Evolutionary conservation across 805 yeast genomes (phyloP), one percentile per base, ranked within the genome.

Genomic region (Yarrowia bubula): DNA sequence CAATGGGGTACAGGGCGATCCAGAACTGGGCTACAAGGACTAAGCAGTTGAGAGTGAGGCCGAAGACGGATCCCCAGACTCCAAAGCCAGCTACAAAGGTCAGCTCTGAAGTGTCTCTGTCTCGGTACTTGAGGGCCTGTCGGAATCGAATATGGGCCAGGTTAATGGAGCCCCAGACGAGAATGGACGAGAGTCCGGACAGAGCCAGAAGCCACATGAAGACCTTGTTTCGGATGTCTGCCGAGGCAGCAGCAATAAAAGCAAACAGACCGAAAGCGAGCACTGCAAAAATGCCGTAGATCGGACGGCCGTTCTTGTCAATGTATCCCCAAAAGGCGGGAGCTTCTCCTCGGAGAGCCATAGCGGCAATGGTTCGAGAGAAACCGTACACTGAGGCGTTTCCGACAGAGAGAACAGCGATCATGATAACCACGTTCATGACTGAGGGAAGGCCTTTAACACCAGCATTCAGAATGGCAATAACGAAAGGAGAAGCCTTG

Each of bases 401-500:
- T 66, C 89, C 90, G 51, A 87, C 92, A 11, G 91, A 86, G 57
- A 87, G 73, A 28, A 86, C 86, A 6, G 92, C 83, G 64, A 87
- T 77, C 70, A 88, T 76, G 67, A 88, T 86, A 57, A 88, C 88
- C 8, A 84, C 89, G 71, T 88, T 88, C 76, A 88, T 80, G 37
- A 88, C 83, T 44, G 84, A 79, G 32, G 90, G 90, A 58, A 86
- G 75, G 47, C 86, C 91, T 37, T 74, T 76, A 68, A 86, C 85
- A 66, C 90, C 89, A 32, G 88, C 88, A 57, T 81, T 79, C 38
- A 74, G 78, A 65, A 87, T 83, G 37, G 93, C 89, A 75, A 89
- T 84, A 64, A 88, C 93, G 70, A 88, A 88, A 14, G 95, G 93
- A 14, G 92, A 88, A 11, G 91, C 89, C 14, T 86, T 76, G 48